phyloP scores from a whole-genome alignment of 306 rosid genomes.

The Sicyos baderoa region DNA sequence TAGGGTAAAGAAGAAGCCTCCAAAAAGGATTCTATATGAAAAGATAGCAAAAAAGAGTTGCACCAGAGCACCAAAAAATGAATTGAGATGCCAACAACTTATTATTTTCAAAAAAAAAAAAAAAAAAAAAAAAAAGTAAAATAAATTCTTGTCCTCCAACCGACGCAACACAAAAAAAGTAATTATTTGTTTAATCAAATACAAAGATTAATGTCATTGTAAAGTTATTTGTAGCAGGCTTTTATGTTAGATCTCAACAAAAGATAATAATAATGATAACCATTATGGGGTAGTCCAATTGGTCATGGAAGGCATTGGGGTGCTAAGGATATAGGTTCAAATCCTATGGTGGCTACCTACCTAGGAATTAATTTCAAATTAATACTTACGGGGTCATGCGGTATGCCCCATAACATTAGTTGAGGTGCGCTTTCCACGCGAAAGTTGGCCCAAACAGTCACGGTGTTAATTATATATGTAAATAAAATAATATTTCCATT shows the following conservation, averaged over 20 bases:
- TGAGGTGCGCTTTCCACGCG: too few species aligned
- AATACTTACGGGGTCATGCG: too few species aligned
- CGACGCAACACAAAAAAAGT: conserved; percentile 42
- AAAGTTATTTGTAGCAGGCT: neutral
- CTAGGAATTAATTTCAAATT: too few species aligned
- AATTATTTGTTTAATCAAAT: conserved; percentile 9
- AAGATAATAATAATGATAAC: neutral
- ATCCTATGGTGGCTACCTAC: too few species aligned
- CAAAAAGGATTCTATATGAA: conserved; percentile 1
- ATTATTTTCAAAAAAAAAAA: neutral
- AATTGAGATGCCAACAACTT: conserved; percentile 22
- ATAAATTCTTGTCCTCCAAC: conserved; percentile 61
- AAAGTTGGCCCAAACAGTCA: too few species aligned
- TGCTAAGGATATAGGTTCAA: too few species aligned
- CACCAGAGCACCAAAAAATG: conserved; percentile 15
- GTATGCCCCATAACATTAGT: too few species aligned
- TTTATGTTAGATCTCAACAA: conserved; percentile 19
- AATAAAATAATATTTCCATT: too few species aligned
- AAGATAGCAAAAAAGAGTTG: neutral
- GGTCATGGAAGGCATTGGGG: too few species aligned
- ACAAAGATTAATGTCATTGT: conserved; percentile 10
- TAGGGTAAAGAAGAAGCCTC: neutral
- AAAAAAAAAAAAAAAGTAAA: conserved; percentile 18
- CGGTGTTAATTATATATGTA: too few species aligned
- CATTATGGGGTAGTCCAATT: too few species aligned